Evolutionary conservation across 768 basidiomycete genomes (phyloP).

Genomic region (Dioszegia crocea): DNA sequence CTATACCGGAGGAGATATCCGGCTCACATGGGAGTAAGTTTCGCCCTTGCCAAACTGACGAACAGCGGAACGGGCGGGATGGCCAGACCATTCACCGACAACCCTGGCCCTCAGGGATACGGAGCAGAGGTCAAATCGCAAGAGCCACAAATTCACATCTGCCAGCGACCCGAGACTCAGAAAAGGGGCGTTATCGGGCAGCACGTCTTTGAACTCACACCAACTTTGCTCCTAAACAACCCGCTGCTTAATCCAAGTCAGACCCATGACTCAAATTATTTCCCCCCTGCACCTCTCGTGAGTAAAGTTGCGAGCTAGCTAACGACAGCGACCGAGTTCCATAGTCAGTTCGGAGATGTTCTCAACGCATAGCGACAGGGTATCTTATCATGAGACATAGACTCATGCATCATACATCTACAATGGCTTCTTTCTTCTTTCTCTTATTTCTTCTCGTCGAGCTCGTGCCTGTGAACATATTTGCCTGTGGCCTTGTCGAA

Average conservation of each 20-base stretch:
- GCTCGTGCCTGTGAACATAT: slow-evolving; percentile 44
- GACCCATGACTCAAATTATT: slow-evolving; percentile 45
- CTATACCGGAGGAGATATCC: slow-evolving; percentile 53
- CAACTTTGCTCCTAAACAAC: slow-evolving; percentile 43
- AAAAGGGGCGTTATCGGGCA: slow-evolving; percentile 1
- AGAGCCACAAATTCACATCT: slow-evolving; percentile 80
- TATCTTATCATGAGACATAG: background rate
- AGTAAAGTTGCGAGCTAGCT: slow-evolving; percentile 9
- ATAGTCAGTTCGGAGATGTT: slow-evolving; percentile 8
- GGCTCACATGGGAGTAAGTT: slow-evolving; percentile 87
- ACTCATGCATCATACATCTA: too few species aligned
- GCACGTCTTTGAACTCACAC: slow-evolving; percentile 44
- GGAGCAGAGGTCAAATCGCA: slow-evolving; percentile 58
- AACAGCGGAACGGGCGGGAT: slow-evolving; percentile 38
- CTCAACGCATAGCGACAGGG: background rate
- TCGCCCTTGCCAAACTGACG: slow-evolving; percentile 15
- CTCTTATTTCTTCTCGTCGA: slow-evolving; percentile 22
- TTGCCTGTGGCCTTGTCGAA: slow-evolving; percentile 37
- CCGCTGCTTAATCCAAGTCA: slow-evolving; percentile 36
- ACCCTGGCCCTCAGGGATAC: slow-evolving; percentile 55
- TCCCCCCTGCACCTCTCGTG: slow-evolving; percentile 42
- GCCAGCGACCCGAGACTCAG: slow-evolving; percentile 39
- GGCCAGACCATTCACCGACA: slow-evolving; percentile 37
- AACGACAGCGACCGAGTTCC: slow-evolving; percentile 14
- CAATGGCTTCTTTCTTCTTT: too few species aligned